Conservation (phyloP, 2,329 filamentous ascomycete species). For the Fusarium citri region DNA sequence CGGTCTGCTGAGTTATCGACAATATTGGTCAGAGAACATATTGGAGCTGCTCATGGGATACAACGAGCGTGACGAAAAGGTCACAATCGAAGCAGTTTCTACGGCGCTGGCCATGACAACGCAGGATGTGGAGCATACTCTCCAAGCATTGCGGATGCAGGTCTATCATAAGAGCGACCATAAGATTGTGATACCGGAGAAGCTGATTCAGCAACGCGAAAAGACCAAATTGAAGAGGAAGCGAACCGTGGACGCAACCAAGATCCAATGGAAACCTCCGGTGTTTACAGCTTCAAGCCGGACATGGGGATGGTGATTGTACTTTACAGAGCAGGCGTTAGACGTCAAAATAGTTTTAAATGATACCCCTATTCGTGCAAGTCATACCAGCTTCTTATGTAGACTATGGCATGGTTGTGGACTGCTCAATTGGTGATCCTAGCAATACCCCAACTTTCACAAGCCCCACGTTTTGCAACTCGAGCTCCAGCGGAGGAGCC, state of each 20-base stretch:
- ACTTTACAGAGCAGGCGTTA: slow-evolving; percentile 2
- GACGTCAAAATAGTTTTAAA: slow-evolving; percentile 24
- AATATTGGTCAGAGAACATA: slow-evolving; percentile 97
- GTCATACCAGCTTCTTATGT: no score
- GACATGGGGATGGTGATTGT: slow-evolving; percentile 90
- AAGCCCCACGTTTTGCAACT: slow-evolving; percentile 22
- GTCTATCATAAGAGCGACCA: slow-evolving; percentile 96
- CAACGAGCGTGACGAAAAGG: slow-evolving; percentile 74
- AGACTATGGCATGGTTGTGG: background rate
- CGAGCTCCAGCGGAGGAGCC: slow-evolving; percentile 3
- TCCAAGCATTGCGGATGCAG: slow-evolving; percentile 95
- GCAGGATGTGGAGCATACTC: slow-evolving; percentile 92
- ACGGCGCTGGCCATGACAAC: slow-evolving; percentile 91
- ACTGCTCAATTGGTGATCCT: background rate
- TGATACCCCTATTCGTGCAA: slow-evolving; percentile 36
- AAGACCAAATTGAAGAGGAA: slow-evolving; percentile 84
- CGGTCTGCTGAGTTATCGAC: slow-evolving; percentile 91
- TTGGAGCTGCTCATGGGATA: slow-evolving; percentile 84
- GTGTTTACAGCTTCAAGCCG: slow-evolving; percentile 90
- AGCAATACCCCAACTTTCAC: slow-evolving; percentile 6
- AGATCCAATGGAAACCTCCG: slow-evolving; percentile 94
- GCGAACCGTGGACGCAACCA: slow-evolving; percentile 79
- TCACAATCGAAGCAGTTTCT: slow-evolving; percentile 88
- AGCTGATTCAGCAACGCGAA: slow-evolving; percentile 81
- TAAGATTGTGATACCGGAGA: slow-evolving; percentile 91